Percentiles rank a stretch among this genome's conserved stretches.
These are phyloP conservation scores for Xylaria sp. DNA, from an alignment of 2,329 filamentous ascomycete genomes.

Conservation along the genomic window DNA sequence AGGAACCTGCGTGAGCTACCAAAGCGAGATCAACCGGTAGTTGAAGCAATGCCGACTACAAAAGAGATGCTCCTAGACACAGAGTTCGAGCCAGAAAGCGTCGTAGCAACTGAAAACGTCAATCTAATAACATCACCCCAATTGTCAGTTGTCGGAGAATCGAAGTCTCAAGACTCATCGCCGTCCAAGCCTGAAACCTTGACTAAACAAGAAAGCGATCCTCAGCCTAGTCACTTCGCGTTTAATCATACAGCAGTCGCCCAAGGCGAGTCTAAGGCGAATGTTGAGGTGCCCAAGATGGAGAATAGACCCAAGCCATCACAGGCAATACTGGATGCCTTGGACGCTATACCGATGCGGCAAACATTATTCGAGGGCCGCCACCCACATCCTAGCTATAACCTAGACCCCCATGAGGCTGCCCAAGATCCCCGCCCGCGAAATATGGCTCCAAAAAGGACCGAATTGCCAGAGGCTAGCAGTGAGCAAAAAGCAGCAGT, in stretches of 20 bases:
- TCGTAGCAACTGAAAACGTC: not conserved
- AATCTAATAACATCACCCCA: not conserved
- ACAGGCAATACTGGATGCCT: slow-evolving; percentile 36
- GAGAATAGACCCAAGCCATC: slow-evolving; percentile 17
- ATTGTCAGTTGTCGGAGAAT: not conserved
- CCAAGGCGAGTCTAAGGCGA: slow-evolving; percentile 51
- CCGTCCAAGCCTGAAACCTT: not conserved
- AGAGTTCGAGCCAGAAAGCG: not conserved
- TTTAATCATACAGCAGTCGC: slow-evolving; percentile 51
- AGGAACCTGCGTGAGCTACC: slow-evolving; percentile 29
- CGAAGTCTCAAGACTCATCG: slow-evolving; percentile 1
- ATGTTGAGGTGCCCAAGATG: slow-evolving; percentile 40
- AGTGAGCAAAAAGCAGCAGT: slow-evolving; percentile 24
- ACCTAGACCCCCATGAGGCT: slow-evolving; percentile 2
- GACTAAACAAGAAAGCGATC: not conserved
- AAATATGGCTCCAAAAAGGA: not conserved
- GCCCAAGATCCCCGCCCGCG: slow-evolving; percentile 16
- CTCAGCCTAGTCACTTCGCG: slow-evolving; percentile 32
- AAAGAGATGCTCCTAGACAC: not conserved
- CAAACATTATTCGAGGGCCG: slow-evolving; percentile 36
- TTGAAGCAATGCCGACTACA: not conserved
- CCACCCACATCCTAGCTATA: slow-evolving; percentile 11
- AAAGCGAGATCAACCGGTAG: slow-evolving; percentile 26
- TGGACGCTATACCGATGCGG: slow-evolving; percentile 46
- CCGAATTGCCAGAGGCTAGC: slow-evolving; percentile 17